Evolutionary conservation across 177 flowering plant genomes (phyloP), one percentile per base, ranked within the genome.

Genomic region (Vitis hybrid): DNA sequence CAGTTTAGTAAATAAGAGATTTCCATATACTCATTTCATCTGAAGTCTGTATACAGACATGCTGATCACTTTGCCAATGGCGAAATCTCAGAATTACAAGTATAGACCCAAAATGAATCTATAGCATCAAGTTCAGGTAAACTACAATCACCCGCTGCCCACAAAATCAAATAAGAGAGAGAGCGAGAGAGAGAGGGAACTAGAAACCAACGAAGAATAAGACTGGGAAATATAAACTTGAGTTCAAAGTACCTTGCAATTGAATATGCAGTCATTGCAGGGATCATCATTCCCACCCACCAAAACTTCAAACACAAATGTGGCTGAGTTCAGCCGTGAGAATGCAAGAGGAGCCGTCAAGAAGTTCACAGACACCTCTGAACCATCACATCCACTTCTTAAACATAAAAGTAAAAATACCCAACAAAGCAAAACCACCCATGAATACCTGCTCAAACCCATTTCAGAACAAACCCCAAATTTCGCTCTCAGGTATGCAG

Each of bases 261-360:
- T 79, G 80, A 88, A 19, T 75, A 80, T 80, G 65, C 93, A 88
- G 52, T 84, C 75, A 24, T 75, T 60, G 81, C 96, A 89, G 73
- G 52, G 17, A 30, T 65, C 56, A 12, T 73, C 74, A 76, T 79
- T 77, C 21, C 64, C 77, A 65, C 77, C 84, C 61, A 68, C 80
- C 62, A 82, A 68, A 67, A 81, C 89, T 72, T 87, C 78, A 80
- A 94, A 94, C 60, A 56, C 79, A 82, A 93, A 93, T 76, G 81
- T 76, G 57, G 98, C 88, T 11, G 82, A 80, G 62, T 76, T 77
- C 32, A 71, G 52, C 30, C 75, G 78, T 3, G 97, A 85, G 66
- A 88, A 59, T 57, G 73, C 71, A 65, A 27, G 72, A 70, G 98
- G 98, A 66, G 86, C 76, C 69, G 79, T 80, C 72, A 85, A 74